Conservation (phyloP, 129 eudicot genomes). For the Flaveria bidentis region DNA sequence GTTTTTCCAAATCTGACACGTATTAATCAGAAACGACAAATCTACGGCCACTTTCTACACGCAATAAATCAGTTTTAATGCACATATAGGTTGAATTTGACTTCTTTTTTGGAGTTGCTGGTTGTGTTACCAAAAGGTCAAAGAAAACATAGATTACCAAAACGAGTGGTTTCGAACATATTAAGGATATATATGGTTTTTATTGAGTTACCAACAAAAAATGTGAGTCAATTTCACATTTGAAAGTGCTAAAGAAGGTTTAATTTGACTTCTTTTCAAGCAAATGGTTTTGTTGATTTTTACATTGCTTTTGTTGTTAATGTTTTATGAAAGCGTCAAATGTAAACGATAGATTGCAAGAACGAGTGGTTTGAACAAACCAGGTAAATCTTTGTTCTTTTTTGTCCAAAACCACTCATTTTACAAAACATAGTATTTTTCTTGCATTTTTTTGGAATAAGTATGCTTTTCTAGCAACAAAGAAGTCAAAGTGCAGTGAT, state of each 20-base stretch:
- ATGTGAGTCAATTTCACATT: slow-evolving; percentile 10
- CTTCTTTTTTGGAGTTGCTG: slow-evolving; percentile 1
- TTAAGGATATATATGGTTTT: background rate
- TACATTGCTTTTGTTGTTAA: slow-evolving; percentile 11
- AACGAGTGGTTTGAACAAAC: background rate
- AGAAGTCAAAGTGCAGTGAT: background rate
- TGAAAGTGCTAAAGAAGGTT: slow-evolving; percentile 18
- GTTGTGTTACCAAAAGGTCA: background rate
- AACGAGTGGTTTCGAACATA: background rate
- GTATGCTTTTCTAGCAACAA: background rate
- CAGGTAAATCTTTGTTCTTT: background rate
- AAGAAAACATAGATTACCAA: background rate
- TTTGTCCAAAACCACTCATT: slow-evolving; percentile 4
- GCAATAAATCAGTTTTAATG: background rate
- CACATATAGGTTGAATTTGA: background rate
- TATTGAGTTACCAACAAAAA: slow-evolving; percentile 10
- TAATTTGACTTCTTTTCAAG: slow-evolving; percentile 14
- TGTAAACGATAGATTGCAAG: slow-evolving; percentile 12
- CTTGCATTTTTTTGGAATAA: background rate
- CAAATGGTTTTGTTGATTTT: slow-evolving; percentile 25
- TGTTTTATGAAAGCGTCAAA: slow-evolving; percentile 11
- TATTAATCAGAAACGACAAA: background rate
- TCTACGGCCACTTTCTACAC: background rate
- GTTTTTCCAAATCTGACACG: slow-evolving; percentile 9
- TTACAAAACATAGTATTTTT: slow-evolving; percentile 5